These are phyloP conservation scores for Prunus fruticosa DNA, from an alignment of 306 rosid genomes.

Conservation along the genomic window DNA sequence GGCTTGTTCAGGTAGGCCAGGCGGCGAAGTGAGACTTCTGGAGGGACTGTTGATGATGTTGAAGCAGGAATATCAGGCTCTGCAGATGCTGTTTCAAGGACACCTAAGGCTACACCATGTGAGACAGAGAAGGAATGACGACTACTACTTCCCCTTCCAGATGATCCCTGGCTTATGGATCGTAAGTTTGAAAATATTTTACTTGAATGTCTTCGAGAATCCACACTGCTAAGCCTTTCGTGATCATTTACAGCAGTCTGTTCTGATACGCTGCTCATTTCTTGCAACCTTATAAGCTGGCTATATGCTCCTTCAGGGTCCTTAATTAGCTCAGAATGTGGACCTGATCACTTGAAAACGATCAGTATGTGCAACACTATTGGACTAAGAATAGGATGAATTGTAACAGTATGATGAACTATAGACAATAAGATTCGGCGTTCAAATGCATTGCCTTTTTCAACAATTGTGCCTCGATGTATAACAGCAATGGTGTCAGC, in stretches of 20 bases:
- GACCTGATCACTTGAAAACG: slow-evolving; percentile 36
- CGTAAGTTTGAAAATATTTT: slow-evolving; percentile 21
- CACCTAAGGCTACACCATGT: slow-evolving; percentile 30
- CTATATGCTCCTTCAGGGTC: slow-evolving; percentile 65
- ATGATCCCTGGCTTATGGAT: slow-evolving; percentile 55
- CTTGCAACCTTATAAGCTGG: slow-evolving; percentile 64
- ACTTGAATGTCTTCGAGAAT: not conserved
- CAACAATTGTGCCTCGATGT: slow-evolving; percentile 60
- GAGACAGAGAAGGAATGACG: slow-evolving; percentile 45
- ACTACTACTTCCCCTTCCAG: slow-evolving; percentile 45
- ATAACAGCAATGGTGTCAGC: slow-evolving; percentile 60
- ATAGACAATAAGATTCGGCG: not conserved
- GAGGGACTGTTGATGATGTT: slow-evolving; percentile 22
- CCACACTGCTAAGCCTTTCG: slow-evolving; percentile 2
- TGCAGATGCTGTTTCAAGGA: slow-evolving; percentile 27
- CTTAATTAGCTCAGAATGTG: slow-evolving; percentile 52
- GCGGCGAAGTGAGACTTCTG: slow-evolving; percentile 41
- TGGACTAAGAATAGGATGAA: not conserved
- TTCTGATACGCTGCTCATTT: slow-evolving; percentile 21
- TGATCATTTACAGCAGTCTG: slow-evolving; percentile 1
- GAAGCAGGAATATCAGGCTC: slow-evolving; percentile 25
- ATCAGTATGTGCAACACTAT: not conserved
- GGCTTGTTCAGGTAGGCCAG: slow-evolving; percentile 77
- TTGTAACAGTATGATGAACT: not conserved
- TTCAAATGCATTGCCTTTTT: slow-evolving; percentile 38